Evolutionary conservation across 1,284 basidiomycete species (phyloP), one percentile per base, ranked within the genome.

Genomic region (Puccinia coronata): DNA sequence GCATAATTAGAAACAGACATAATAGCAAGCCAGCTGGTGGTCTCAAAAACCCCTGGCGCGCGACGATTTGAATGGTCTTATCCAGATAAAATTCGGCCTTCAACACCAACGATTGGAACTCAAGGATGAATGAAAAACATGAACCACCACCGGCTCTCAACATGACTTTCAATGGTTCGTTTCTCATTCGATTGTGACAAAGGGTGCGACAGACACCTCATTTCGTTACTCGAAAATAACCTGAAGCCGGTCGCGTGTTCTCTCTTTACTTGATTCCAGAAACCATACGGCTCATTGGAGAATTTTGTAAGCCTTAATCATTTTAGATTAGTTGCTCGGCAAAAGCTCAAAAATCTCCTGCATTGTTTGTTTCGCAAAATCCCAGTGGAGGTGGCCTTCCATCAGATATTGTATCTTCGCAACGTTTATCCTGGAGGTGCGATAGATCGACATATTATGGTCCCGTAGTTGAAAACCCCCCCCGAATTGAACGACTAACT

Each of bases 381-480:
- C 12, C 41, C 77, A 96, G 94, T 98, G 84, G 96, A 98, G 86
- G 92, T 96, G 34, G 92, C 93, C 1, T 91, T 97, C 82, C 95
- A 98, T 85, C 92, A 92, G 0, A 93, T 98, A 82, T 89, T 98
- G 0, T 96, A 93, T 84, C 90, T 95, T 34, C 91, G 96, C 34
- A 91, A 92, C 82, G 90, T 98, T 69, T 98, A 98, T 84, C 96
- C 96, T 0, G 88, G 91, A 12, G 80, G 85, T 83, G 20, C 34
- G 83, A 63, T 2, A 25, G 31, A 6, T 69, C 23, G 12, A 0
- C 12, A 41, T 23, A 43, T 34, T 28, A 16, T 12, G 4, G 36
- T 25, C 6, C 23, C 0, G 41, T 16, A 31, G 43, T 18, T 72
- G 12, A 49, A 36, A 36, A 51, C 31, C 0, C 31, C 34, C 20